Evolutionary conservation across 2,329 filamentous ascomycete species (phyloP).

Genomic region (Aspergillus oerlinghausenensis): DNA sequence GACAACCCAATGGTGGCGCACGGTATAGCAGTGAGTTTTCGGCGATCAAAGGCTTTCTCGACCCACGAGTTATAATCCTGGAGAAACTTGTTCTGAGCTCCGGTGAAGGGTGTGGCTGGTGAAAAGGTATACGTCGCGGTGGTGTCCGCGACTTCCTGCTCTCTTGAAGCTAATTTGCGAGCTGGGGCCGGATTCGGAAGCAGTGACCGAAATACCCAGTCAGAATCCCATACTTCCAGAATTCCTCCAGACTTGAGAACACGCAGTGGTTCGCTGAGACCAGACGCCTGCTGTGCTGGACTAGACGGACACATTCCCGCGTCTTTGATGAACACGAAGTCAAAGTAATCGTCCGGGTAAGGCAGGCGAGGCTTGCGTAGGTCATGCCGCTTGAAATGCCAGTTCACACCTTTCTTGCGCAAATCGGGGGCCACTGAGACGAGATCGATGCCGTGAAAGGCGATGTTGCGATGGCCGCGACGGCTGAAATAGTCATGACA

Average conservation of each 20-base stretch:
- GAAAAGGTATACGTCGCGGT: constrained; percentile 81
- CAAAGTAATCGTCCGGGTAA: constrained; percentile 74
- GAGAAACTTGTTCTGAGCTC: constrained; percentile 75
- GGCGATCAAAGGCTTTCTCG: constrained; percentile 66
- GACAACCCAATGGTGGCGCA: constrained; percentile 73
- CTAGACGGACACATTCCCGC: constrained; percentile 64
- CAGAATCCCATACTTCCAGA: constrained; percentile 85
- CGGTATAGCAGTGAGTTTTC: constrained; percentile 67
- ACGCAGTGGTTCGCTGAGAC: constrained; percentile 71
- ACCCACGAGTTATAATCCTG: constrained; percentile 82
- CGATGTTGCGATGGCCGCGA: constrained; percentile 63
- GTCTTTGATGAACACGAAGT: constrained; percentile 86
- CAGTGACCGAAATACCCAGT: constrained; percentile 77
- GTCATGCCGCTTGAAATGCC: constrained; percentile 86
- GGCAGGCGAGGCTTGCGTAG: constrained; percentile 71
- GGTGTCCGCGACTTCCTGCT: constrained; percentile 59
- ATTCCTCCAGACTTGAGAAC: constrained; percentile 72
- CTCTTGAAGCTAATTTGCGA: constrained; percentile 54
- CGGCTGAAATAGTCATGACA: constrained; percentile 75
- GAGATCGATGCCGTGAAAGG: constrained; percentile 79
- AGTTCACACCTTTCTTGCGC: constrained; percentile 70
- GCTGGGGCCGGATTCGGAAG: constrained; percentile 68
- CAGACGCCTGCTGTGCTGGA: constrained; percentile 48
- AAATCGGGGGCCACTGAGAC: constrained; percentile 65
- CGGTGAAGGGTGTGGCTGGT: constrained; percentile 74